A percentile compares a stretch with the other conserved stretches of the same genome.
Conservation (phyloP, 768 basidiomycete genomes). For the Boletales sp. region DNA sequence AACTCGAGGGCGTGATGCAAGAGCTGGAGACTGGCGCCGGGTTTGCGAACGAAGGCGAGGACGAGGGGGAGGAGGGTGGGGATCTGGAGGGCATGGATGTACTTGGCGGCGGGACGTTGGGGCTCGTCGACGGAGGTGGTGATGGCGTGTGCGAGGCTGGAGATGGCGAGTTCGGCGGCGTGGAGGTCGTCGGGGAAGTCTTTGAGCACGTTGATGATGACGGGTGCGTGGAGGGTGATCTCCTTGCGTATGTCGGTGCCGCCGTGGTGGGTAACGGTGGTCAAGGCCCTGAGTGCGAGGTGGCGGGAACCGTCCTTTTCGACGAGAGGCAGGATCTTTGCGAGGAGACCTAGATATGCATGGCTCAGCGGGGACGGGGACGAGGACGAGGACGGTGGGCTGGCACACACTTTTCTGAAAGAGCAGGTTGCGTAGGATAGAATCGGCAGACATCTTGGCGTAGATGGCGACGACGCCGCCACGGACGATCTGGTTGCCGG, state of each 20-base stretch:
- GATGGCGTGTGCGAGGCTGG: constrained; percentile 51
- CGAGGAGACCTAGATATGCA: constrained; percentile 43
- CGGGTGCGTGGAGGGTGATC: constrained; percentile 43
- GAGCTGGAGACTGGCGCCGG: constrained; percentile 38
- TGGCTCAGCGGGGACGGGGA: background rate
- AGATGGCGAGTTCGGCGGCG: constrained; percentile 48
- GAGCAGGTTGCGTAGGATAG: constrained; percentile 56
- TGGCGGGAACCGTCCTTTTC: constrained; percentile 45
- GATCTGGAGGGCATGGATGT: constrained; percentile 42
- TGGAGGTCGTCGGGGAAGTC: constrained; percentile 48
- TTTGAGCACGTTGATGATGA: constrained; percentile 44
- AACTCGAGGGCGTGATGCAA: constrained; percentile 53
- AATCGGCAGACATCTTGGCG: constrained; percentile 60
- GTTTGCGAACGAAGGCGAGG: constrained; percentile 42
- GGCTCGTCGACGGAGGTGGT: constrained; percentile 41
- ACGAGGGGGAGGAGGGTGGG: constrained; percentile 41
- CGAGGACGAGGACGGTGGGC: background rate
- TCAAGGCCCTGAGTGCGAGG: constrained; percentile 52
- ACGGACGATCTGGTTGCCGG: constrained; percentile 43
- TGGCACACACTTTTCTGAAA: constrained; percentile 47
- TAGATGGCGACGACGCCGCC: constrained; percentile 61
- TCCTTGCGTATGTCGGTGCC: constrained; percentile 46
- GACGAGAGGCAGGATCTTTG: constrained; percentile 55
- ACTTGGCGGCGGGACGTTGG: constrained; percentile 33
- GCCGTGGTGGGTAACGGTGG: constrained; percentile 60